These are phyloP conservation scores for Paraconiothyrium sp. DNA, from an alignment of 2,329 filamentous ascomycete species.

Conservation along the genomic window DNA sequence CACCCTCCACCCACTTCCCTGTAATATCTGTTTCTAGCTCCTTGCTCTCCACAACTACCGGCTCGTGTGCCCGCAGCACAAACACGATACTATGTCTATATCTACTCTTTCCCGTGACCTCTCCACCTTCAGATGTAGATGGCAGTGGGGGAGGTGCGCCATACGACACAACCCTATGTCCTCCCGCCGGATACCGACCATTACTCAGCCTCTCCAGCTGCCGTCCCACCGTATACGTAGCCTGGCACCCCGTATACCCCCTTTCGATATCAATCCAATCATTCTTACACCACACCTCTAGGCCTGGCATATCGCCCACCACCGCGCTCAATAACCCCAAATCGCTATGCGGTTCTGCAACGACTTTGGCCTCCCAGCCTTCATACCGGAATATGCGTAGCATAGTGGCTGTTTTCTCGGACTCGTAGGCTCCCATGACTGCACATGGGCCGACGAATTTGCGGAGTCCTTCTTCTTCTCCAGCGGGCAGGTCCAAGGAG, in stretches of 20 bases:
- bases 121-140: background rate
- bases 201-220: constrained; percentile 44
- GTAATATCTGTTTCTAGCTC: constrained; percentile 41
- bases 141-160: constrained; percentile 13
- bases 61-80: constrained; percentile 46
- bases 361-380: constrained; percentile 44
- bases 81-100: constrained; percentile 51
- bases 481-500: constrained; percentile 30
- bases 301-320: constrained; percentile 46
- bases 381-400: constrained; percentile 49
- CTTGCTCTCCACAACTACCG: constrained; percentile 35
- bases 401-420: constrained; percentile 47
- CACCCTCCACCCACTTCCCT: constrained; percentile 35
- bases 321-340: constrained; percentile 47
- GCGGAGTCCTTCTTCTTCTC: constrained; percentile 27
- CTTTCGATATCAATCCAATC: constrained; percentile 41
- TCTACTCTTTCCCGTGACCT: background rate
- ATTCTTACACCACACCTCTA: constrained; percentile 46
- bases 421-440: constrained; percentile 30
- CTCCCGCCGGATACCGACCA: constrained; percentile 41
- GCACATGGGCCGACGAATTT: constrained; percentile 40
- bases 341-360: constrained; percentile 50
- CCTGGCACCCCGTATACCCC: constrained; percentile 30
- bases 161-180: constrained; percentile 49
- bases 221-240: constrained; percentile 42